phyloP scores from a whole-genome alignment of 1,284 basidiomycete species.

The Stygiomarasmius scandens region DNA sequence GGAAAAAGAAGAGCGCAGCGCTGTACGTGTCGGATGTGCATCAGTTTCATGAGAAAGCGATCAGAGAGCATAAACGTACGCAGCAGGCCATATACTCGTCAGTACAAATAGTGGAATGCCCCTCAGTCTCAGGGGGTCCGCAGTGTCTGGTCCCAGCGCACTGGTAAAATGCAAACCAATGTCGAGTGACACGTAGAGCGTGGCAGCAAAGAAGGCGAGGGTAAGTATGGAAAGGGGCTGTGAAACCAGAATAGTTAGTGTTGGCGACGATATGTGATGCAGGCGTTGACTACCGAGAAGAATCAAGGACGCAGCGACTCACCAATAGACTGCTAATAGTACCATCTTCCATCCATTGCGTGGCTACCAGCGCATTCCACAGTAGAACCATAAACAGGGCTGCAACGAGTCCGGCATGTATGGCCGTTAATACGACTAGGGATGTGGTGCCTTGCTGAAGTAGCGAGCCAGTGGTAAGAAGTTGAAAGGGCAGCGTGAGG shows the following conservation, averaged over 20 bases:
- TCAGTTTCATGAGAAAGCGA: background rate
- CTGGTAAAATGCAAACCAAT: slow-evolving; percentile 65
- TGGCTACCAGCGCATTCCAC: slow-evolving; percentile 78
- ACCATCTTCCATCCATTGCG: slow-evolving; percentile 84
- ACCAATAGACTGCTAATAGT: slow-evolving; percentile 72
- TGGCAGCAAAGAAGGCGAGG: slow-evolving; percentile 66
- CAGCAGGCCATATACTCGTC: slow-evolving; percentile 83
- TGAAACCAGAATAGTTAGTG: background rate
- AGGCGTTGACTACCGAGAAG: background rate
- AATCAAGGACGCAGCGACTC: slow-evolving; percentile 29
- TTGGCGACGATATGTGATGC: background rate
- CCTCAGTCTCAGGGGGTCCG: slow-evolving; percentile 55
- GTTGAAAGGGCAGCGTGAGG: slow-evolving; percentile 73
- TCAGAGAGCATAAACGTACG: slow-evolving; percentile 46
- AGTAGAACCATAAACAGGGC: slow-evolving; percentile 79
- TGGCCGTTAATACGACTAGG: slow-evolving; percentile 71
- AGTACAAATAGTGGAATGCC: slow-evolving; percentile 78
- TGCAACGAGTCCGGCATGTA: slow-evolving; percentile 73
- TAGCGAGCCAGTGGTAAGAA: slow-evolving; percentile 77
- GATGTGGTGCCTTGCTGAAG: slow-evolving; percentile 73
- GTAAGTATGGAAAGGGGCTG: slow-evolving; percentile 65
- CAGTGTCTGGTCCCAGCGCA: slow-evolving; percentile 58
- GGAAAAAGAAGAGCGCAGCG: slow-evolving; percentile 66
- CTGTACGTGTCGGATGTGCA: slow-evolving; percentile 35
- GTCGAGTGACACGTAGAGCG: slow-evolving; percentile 81